Evolutionary conservation across 768 basidiomycete genomes (phyloP).

Genomic region (Tricholoma matsutake): DNA sequence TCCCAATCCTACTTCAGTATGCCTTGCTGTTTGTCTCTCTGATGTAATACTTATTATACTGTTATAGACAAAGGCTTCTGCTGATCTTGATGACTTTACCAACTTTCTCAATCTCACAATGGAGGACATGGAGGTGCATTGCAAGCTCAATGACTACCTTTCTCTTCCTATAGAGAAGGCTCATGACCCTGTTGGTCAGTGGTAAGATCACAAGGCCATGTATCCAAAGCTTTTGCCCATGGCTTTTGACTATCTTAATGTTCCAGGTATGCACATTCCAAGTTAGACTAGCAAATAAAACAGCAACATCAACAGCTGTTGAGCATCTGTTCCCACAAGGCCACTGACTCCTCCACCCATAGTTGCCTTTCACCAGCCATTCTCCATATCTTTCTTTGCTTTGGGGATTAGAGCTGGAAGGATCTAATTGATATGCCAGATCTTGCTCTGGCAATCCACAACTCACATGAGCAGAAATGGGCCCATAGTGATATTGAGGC

Average conservation of each 20-base stretch:
- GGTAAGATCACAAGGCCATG: neutral
- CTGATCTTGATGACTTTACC: neutral
- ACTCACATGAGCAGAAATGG: neutral
- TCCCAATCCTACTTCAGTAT: neutral
- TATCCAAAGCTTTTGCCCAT: neutral
- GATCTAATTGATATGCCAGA: neutral
- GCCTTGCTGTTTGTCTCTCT: neutral
- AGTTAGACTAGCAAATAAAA: neutral
- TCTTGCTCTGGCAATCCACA: neutral
- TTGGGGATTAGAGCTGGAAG: neutral
- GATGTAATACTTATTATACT: neutral
- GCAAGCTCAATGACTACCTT: neutral
- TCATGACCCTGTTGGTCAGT: neutral
- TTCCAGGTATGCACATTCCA: neutral
- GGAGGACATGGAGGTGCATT: neutral
- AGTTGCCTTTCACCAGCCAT: neutral
- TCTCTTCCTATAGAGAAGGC: neutral
- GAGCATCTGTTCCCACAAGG: neutral
- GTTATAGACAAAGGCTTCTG: neutral
- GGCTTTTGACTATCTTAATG: neutral
- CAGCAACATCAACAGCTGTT: neutral
- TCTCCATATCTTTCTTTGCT: neutral
- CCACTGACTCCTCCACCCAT: neutral
- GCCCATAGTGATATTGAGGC: neutral
- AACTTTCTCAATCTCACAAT: neutral